Evolutionary conservation across 345 rosid species (phyloP), one percentile per base, ranked within the genome.

Genomic region (Dovyalis caffra): DNA sequence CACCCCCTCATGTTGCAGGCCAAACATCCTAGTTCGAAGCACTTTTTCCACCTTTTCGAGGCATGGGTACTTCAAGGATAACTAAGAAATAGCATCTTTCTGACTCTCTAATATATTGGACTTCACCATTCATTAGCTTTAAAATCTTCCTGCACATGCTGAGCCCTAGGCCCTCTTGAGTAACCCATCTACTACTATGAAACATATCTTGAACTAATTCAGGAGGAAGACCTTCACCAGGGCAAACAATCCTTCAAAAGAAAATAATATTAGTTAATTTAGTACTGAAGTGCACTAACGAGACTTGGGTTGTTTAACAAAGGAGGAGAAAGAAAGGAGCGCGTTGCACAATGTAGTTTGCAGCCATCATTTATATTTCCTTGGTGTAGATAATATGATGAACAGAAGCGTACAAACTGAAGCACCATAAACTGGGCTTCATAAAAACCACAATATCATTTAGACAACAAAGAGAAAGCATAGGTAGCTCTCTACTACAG

Each of bases 161-260:
- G 83, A 93, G 87, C 64, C 96, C 97, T 68, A 95, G 75, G n/a
- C 98, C 98, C 76, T 95, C 98, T 66, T 88, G 94, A 45, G 88
- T 91, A 72, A 77, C 78, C 97, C 98, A 93, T 76, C 84, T 85
- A 79, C 87, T 89, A 83, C 89, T 81, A 60, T 89, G 89, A 83
- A 95, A 95, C 97, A 93, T 95, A 84, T 95, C 99, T 72, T 92
- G 93, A 64, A 95, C 88, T 86, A 95, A 77, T 57, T 95, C 96
- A 10, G 97, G 85, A 57, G 98, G 96, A 74, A 95, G 86, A 61
- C 99, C 99, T 78, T 91, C 99, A 66, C 97, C 98, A 1, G 97
- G 94, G 78, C 96, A 91, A 73, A 87, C 97, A 83, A 95, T 90
- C 94, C 99, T 95, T 83, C 73, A 66, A 64, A 34, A 77, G 32